Percentiles rank a stretch among this genome's conserved stretches.
These are phyloP conservation scores for Acacia pycnantha DNA, from an alignment of 331 rosid genomes.

Conservation along the genomic window DNA sequence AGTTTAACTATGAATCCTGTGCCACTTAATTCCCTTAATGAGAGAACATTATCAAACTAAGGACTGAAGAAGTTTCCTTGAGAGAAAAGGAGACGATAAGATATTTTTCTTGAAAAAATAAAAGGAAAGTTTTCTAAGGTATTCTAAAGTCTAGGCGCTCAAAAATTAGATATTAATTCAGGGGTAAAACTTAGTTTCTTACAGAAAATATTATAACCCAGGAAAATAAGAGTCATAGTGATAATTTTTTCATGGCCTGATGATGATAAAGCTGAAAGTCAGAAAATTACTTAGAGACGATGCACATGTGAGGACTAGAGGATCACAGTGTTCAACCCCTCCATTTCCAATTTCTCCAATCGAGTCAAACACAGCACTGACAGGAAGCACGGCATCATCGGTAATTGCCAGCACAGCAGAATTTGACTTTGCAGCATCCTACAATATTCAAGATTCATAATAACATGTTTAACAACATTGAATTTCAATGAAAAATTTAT, in stretches of 20 bases:
- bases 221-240: neutral
- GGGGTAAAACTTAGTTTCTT: neutral
- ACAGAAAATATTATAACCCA: neutral
- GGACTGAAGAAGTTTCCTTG: neutral
- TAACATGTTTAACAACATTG: neutral
- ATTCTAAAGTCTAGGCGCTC: neutral
- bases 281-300: slow-evolving; percentile 55
- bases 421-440: slow-evolving; percentile 42
- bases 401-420: slow-evolving; percentile 61
- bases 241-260: neutral
- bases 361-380: slow-evolving; percentile 44
- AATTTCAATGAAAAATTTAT: neutral
- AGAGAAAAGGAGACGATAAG: neutral
- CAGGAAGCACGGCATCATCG: slow-evolving; percentile 56
- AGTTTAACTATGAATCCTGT: neutral
- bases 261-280: neutral
- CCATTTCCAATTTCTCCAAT: slow-evolving; percentile 50
- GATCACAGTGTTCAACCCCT: slow-evolving; percentile 43
- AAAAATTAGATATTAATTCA: neutral
- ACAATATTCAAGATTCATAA: neutral
- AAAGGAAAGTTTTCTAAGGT: neutral
- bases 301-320: slow-evolving; percentile 63
- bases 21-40: neutral
- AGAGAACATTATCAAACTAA: neutral
- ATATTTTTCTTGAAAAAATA: too few relatives aligned